Evolutionary conservation across 2,329 filamentous ascomycete species (phyloP).

Genomic region (Bisporella sp.): DNA sequence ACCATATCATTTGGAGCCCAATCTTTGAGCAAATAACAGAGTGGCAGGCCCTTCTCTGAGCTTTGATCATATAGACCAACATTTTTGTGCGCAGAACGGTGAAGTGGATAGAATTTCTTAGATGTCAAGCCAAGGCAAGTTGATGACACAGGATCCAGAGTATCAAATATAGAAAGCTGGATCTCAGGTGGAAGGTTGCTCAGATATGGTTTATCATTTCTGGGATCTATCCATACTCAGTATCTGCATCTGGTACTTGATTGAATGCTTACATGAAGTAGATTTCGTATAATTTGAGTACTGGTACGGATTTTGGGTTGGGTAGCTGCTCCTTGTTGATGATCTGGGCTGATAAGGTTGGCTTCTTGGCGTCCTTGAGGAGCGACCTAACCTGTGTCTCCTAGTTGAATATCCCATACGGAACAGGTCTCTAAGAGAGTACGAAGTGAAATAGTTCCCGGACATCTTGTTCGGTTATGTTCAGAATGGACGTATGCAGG

Average conservation of each 20-base stretch:
- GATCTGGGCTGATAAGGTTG: not conserved
- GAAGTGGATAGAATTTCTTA: conserved; percentile 12
- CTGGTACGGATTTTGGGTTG: not conserved
- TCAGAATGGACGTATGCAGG: not conserved
- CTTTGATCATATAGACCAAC: conserved; percentile 12
- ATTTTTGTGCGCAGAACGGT: conserved; percentile 11
- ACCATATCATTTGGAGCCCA: conserved; percentile 11
- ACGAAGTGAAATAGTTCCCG: not conserved
- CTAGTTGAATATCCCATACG: not conserved
- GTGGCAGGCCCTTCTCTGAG: conserved; percentile 5
- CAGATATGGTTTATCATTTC: conserved; percentile 3
- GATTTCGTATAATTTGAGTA: not conserved
- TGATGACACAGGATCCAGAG: conserved; percentile 14
- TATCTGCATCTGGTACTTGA: not conserved
- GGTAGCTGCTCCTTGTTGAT: too few species aligned
- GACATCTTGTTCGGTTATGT: not conserved
- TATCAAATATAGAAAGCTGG: conserved; percentile 13
- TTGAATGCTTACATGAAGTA: not conserved
- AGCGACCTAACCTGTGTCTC: not conserved
- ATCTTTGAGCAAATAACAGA: conserved; percentile 10
- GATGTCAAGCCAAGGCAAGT: conserved; percentile 14
- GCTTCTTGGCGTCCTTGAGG: not conserved
- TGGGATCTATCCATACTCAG: not conserved
- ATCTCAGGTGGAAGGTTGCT: conserved; percentile 14
- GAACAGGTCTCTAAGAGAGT: not conserved